Evolutionary conservation across 2,329 filamentous ascomycete genomes (phyloP).

Genomic region (Exophiala alcalophila): DNA sequence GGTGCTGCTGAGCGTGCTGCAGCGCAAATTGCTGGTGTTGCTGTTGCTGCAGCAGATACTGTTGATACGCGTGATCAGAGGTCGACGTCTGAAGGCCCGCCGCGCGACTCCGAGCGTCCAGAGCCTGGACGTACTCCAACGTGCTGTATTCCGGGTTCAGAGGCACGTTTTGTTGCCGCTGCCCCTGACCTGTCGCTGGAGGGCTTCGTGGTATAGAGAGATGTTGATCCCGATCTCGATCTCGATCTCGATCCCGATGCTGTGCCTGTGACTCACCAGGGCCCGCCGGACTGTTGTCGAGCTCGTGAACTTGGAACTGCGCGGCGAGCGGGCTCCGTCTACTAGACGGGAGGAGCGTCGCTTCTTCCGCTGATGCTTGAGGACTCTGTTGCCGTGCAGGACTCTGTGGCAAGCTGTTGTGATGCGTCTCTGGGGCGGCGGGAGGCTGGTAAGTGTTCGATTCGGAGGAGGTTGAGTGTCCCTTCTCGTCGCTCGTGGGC

Average conservation of each 20-base stretch:
- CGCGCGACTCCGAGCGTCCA: constrained; percentile 11
- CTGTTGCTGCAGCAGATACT: constrained; percentile 5
- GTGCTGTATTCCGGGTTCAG: constrained; percentile 23
- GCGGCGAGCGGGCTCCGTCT: not conserved
- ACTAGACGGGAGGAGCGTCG: not conserved
- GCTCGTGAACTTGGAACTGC: constrained; percentile 11
- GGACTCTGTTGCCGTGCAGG: constrained; percentile 4
- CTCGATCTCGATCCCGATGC: not conserved
- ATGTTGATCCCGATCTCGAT: no score
- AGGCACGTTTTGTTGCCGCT: constrained; percentile 7
- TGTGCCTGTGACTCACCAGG: not conserved
- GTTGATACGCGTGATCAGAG: no score
- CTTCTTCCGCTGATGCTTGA: not conserved
- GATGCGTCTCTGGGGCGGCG: not conserved
- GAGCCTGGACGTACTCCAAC: constrained; percentile 17
- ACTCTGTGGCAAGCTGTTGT: constrained; percentile 1
- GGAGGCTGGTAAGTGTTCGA: constrained; percentile 20
- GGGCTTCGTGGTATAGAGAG: not conserved
- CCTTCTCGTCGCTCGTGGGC: constrained; percentile 15
- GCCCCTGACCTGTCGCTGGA: not conserved
- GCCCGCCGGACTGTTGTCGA: constrained; percentile 4
- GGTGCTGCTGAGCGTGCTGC: constrained; percentile 1
- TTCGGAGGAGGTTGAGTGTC: constrained; percentile 17
- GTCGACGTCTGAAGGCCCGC: no score
- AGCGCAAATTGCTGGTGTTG: constrained; percentile 4